Conservation (phyloP, 139 green algal genomes). For the Micractinium sp. region DNA sequence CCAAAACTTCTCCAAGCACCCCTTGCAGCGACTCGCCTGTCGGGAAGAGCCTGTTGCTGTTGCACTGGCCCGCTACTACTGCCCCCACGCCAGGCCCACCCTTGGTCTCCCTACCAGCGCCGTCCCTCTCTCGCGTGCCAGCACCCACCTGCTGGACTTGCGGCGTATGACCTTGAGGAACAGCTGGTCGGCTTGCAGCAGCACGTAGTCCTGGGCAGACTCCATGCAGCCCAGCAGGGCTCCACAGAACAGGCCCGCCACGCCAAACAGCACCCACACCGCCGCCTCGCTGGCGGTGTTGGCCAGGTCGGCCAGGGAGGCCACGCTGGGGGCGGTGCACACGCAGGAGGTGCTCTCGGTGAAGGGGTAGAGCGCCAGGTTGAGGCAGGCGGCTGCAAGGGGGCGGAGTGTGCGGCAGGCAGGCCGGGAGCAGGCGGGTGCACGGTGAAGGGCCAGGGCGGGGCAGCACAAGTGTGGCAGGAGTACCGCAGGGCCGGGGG, state of each 20-base stretch:
- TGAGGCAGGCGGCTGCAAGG: constrained; percentile 37
- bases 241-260: background rate
- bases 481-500: too few relatives aligned
- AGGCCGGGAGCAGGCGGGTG: background rate
- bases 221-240: constrained; percentile 17
- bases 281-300: background rate
- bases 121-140: background rate
- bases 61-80: background rate
- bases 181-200: constrained; percentile 13
- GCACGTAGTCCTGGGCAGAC: background rate
- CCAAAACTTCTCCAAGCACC: background rate
- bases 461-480: too few relatives aligned
- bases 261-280: background rate
- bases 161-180: constrained; percentile 18
- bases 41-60: background rate
- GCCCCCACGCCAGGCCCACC: too few relatives aligned
- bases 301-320: background rate
- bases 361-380: constrained; percentile 32
- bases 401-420: background rate
- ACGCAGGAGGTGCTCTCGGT: constrained; percentile 29
- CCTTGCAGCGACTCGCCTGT: background rate
- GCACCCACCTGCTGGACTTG: background rate
- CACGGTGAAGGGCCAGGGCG: too few relatives aligned
- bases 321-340: constrained; percentile 8
- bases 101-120: too few relatives aligned